Evolutionary conservation across 2,329 filamentous ascomycete genomes (phyloP), one percentile per base, ranked within the genome.

Genomic region (Trichothecium sympodiale): DNA sequence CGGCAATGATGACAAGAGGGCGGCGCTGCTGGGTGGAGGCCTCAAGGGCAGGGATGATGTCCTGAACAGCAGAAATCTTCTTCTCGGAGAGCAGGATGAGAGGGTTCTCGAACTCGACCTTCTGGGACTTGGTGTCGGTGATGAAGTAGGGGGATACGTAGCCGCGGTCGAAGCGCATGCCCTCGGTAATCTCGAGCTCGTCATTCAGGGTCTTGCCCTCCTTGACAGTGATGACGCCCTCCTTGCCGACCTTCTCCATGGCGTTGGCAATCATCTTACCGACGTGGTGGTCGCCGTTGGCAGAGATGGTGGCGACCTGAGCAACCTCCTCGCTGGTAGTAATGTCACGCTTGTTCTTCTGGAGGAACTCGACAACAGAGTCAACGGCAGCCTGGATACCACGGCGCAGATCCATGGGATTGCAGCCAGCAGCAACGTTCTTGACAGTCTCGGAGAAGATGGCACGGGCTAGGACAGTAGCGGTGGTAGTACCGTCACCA

Each of bases 401-500:
- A 53, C 91, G 82, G 62, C 91, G 82, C 55, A 98, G 77, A 58
- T 98, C 91, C 91, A 98, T 96, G 48, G 91, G 91, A 73, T 98
- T 98, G 82, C 91, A 98, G 57, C 91, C 91, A 45, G 91, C 91
- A 47, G 91, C 91, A 46, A 98, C 91, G 62, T 98, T 98, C 82
- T 98, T 98, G 61, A 96, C 91, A 37, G 89, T 96, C 76, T 98
- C 91, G 64, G 91, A 94, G 77, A 98, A 98, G 68, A 98, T 98
- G 61, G 88, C 84, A 52, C 87, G 85, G 51, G 87, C 91, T 49
- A 98, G 85, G 49, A 96, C 91, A 45, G 91, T 98, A 46, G 91
- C 91, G 47, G 88, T 94, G 47, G 91, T 98, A 53, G 91, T 98
- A 66, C 91, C 91, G 62, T 98, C 91, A 81, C 91, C 91, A 49